A percentile compares a stretch with the other conserved stretches of the same genome.
Evolutionary conservation across 2,329 filamentous ascomycete species (phyloP).

Genomic region (Aspergillus brasiliensis): DNA sequence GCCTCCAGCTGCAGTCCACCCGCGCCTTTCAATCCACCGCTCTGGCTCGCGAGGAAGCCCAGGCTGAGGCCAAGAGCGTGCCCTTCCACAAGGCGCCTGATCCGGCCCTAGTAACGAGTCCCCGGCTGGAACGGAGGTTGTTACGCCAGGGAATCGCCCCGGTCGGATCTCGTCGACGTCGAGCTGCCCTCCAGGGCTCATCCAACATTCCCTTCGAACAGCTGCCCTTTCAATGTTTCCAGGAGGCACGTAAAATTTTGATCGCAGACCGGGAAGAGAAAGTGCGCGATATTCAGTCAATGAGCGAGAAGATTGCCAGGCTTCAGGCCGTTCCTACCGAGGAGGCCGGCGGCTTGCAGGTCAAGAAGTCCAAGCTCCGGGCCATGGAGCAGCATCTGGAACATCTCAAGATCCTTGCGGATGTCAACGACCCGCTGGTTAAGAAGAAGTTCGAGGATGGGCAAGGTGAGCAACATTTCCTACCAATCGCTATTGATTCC

Average conservation of each 20-base stretch:
- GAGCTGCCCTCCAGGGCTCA: conserved; percentile 68
- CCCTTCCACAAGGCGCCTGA: conserved; percentile 54
- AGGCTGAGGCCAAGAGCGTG: conserved; percentile 41
- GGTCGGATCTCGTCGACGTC: conserved; percentile 81
- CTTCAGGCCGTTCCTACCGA: conserved; percentile 62
- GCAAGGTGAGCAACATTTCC: conserved; percentile 57
- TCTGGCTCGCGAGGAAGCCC: conserved; percentile 46
- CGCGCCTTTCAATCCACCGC: conserved; percentile 55
- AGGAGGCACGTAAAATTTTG: conserved; percentile 86
- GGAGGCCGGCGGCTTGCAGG: conserved; percentile 62
- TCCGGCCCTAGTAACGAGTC: conserved; percentile 68
- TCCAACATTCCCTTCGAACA: conserved; percentile 82
- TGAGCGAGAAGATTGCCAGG: conserved; percentile 68
- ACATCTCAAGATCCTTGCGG: conserved; percentile 80
- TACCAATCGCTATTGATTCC: not conserved
- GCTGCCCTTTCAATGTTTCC: conserved; percentile 95
- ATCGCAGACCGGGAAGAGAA: conserved; percentile 80
- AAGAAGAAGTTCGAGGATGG: conserved; percentile 95
- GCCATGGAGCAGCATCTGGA: conserved; percentile 75
- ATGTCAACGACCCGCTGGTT: conserved; percentile 92
- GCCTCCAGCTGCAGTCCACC: conserved; percentile 38
- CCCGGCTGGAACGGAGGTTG: conserved; percentile 67
- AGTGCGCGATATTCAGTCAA: conserved; percentile 68
- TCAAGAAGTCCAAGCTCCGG: conserved; percentile 67
- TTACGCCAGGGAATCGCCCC: conserved; percentile 69